Base-by-base conservation (phyloP, 805 yeast genomes). In the Cyberlindnera maritima region DNA sequence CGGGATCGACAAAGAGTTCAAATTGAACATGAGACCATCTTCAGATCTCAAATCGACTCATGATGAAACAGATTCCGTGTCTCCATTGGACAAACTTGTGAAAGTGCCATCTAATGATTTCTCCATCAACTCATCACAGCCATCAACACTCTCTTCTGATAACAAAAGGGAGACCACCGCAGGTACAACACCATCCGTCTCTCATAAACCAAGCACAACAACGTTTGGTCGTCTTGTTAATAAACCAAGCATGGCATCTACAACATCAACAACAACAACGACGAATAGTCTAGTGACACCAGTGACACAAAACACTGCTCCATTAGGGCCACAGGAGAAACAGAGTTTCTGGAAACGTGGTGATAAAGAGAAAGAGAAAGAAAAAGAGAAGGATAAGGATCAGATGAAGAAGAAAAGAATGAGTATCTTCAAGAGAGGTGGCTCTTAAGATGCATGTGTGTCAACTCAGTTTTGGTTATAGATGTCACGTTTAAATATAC, bases 361-460 rank as follows among this genome's bases (percentile, higher is more conserved):
- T 1, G 23, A 23, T 10, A 36, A 47, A 21, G 46, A 41, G 2
- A 50, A 44, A 32, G 51, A 52, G 35, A 57, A 52, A 40, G 56
- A 51, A 25, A 58, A 60, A 36, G 43, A 31, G 25, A 44, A 36
- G 23, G 46, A 43, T 2, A 48, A 44, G 39, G 49, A 49, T 38
- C 56, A 50, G 43, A 57, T 49, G 35, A 58, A 60, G 25, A 48
- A 62, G 43, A 50, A 59, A 53, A 59, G 62, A 41, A 54, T 59
- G 52, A 49, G 55, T 15, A 36, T 15, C 37, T 44, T 48, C 39
- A 48, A 44, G 34, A 44, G 52, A 48, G 26, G 46, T 28, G 39
- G 39, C 7, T 41, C 39, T 7, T 36, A 11, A 14, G n/a, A n/a
- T n/a, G n/a, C n/a, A n/a, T n/a, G n/a, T n/a, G n/a, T n/a, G n/a